Evolutionary conservation across 2,329 filamentous ascomycete species (phyloP).

Genomic region (Kalmusia sp.): DNA sequence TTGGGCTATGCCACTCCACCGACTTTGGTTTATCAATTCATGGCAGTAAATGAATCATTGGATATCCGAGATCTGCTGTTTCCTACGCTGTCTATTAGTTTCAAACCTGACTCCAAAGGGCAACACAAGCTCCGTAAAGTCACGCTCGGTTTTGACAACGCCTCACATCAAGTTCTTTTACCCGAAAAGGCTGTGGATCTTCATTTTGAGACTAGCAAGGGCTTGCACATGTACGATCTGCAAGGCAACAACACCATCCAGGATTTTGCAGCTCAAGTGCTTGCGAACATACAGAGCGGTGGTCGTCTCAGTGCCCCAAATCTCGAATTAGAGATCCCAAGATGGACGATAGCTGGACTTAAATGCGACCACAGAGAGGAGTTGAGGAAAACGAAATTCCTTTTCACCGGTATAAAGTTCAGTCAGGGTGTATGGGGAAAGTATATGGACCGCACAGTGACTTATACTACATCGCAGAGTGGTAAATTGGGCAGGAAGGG

Average conservation of each 20-base stretch:
- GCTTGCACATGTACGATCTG: conserved; percentile 19
- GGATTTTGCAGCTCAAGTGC: conserved; percentile 23
- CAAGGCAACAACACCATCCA: conserved; percentile 21
- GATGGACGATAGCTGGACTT: conserved; percentile 32
- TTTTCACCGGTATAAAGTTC: conserved; percentile 39
- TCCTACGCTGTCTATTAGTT: conserved; percentile 32
- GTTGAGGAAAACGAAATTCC: conserved; percentile 24
- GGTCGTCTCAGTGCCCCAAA: conserved; percentile 36
- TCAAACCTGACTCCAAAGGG: conserved; percentile 18
- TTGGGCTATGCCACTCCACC: conserved; percentile 17
- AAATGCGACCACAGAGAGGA: not conserved
- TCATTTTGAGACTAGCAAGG: conserved; percentile 28
- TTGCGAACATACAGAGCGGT: conserved; percentile 35
- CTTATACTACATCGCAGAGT: conserved; percentile 32
- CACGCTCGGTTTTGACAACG: conserved; percentile 28
- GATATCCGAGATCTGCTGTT: conserved; percentile 19
- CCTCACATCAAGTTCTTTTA: conserved; percentile 36
- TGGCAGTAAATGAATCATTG: conserved; percentile 24
- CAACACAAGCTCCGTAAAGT: conserved; percentile 26
- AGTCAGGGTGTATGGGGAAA: conserved; percentile 28
- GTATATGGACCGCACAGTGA: conserved; percentile 16
- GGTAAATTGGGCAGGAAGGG: conserved; percentile 37
- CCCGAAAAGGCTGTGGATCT: conserved; percentile 38
- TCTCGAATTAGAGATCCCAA: conserved; percentile 35
- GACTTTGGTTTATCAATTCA: conserved; percentile 32